Evolutionary conservation across 352 stramenopile species (phyloP), one percentile per base, ranked within the genome.

Genomic region (Globisporangium ultimum): DNA sequence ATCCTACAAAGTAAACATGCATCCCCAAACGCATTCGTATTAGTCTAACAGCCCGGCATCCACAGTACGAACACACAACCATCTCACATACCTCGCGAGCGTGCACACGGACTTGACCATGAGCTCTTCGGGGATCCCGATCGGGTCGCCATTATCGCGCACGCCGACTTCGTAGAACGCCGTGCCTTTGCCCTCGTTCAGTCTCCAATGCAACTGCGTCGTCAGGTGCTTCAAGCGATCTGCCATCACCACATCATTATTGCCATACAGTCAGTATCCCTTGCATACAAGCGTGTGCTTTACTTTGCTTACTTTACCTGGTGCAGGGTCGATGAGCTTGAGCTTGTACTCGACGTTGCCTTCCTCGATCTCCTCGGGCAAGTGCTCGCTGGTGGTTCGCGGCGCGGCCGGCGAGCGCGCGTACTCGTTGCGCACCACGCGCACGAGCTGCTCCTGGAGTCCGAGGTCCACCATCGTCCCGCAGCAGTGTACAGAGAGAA

Each of bases 271-370:
- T 28, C 36, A 43, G 18, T n/a, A 20, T 49, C 34, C 28, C 3
- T 36, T 21, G 12, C 18, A 40, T 54, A 48, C 12, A 45, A 36
- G 28, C 24, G 24, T 10, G 28, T 36, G 28, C 28, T 36, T 36
- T 36, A 5, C 8, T 36, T 36, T 36, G 3, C 9, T 36, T 36
- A 1, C 8, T 52, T 32, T 60, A 83, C 73, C 73, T 47, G 80
- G 65, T 9, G 80, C 61, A 1, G 78, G 78, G 49, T 88, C 72
- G n/a, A 91, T 71, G 38, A 97, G 71, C 69, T 95, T 85, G 50
- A 91, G 78, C 71, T 97, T 97, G 70, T 97, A 96, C 78, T 97
- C 89, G 50, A 96, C 75, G 63, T 95, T 96, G 21, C 89, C 89
- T 61, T 96, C 85, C 65, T 97, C 89, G 48, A 96, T 72, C 61